Evolutionary conservation across 345 rosid genomes (phyloP).

Genomic region (Limnanthes douglasii): DNA sequence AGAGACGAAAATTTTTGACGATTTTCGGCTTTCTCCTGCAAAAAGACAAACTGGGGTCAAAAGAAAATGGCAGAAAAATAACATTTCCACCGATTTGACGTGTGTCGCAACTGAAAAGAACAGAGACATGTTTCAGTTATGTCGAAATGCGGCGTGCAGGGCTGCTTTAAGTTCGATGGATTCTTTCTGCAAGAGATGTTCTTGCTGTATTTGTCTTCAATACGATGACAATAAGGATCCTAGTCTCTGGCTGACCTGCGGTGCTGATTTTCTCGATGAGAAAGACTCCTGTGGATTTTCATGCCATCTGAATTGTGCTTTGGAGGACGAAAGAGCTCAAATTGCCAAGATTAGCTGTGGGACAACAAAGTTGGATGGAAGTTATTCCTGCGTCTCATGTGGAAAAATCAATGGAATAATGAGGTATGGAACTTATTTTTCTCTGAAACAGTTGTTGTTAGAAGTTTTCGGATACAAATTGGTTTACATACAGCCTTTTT

Average conservation of each 20-base stretch:
- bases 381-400: conserved; percentile 56
- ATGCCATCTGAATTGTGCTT: conserved; percentile 62
- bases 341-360: conserved; percentile 21
- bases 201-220: conserved; percentile 63
- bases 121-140: conserved; percentile 9
- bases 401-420: conserved; percentile 40
- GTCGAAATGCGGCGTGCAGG: conserved; percentile 57
- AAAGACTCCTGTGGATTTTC: conserved; percentile 47
- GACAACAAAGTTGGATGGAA: conserved; percentile 30
- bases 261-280: conserved; percentile 30
- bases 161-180: conserved; percentile 28
- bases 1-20: conserved; percentile 4
- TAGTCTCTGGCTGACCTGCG: conserved; percentile 69
- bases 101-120: conserved; percentile 10
- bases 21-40: conserved; percentile 3
- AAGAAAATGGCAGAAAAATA: conserved; percentile 26
- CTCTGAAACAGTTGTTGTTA: neutral
- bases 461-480: too few species aligned
- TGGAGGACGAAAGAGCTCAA: conserved; percentile 36
- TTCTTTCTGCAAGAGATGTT: conserved; percentile 67
- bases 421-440: conserved; percentile 18
- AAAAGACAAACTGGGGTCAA: conserved; percentile 16
- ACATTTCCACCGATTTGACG: conserved; percentile 12
- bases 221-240: conserved; percentile 86
- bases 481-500: neutral